Evolutionary conservation across 169 alveolate genomes (phyloP), one percentile per base, ranked within the genome.

Genomic region (Besnoitia besnoiti): DNA sequence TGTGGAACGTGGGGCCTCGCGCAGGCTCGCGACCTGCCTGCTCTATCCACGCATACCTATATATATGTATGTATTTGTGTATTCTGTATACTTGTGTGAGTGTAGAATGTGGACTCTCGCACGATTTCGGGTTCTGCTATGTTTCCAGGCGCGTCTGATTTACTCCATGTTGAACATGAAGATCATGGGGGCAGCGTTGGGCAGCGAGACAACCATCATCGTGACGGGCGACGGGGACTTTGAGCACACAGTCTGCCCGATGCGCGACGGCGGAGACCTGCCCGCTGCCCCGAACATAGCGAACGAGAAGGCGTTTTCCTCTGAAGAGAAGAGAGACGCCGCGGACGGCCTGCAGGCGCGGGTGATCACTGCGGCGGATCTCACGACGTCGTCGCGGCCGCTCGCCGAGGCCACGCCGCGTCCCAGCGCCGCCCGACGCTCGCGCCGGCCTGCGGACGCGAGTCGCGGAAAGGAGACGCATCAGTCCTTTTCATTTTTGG

Each of bases 181-280:
- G 85, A 80, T 88, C n/a, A 44, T 75, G 12, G 50, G 33, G 62
- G 35, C 76, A 0, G 79, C 85, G 12, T 35, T 88, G 51, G 92
- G 92, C 73, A 46, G 75, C 75, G 85, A 46, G 47, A 61, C 47
- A 19, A 88, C 92, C 37, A 49, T 88, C 5, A 80, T 88, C n/a
- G 85, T 88, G 1, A 88, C 92, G 33, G 92, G 92, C 0, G 92
- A 88, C 75, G 92, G 92, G 0, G 92, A 73, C 33, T 30, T 46
- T 4, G 85, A 67, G 61, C 62, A 19, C n/a, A n/a, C n/a, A n/a
- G n/a, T n/a, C n/a, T n/a, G n/a, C n/a, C n/a, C n/a, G n/a, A n/a
- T n/a, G n/a, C n/a, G n/a, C n/a, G n/a, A n/a, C 12, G 67, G 67
- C 67, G 24, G 30, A 5, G 67, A 5, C 67, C 12, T 21, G 30